Base-by-base conservation (phyloP, 495 filamentous ascomycete species). In the Aspergillus olivimuriae region DNA sequence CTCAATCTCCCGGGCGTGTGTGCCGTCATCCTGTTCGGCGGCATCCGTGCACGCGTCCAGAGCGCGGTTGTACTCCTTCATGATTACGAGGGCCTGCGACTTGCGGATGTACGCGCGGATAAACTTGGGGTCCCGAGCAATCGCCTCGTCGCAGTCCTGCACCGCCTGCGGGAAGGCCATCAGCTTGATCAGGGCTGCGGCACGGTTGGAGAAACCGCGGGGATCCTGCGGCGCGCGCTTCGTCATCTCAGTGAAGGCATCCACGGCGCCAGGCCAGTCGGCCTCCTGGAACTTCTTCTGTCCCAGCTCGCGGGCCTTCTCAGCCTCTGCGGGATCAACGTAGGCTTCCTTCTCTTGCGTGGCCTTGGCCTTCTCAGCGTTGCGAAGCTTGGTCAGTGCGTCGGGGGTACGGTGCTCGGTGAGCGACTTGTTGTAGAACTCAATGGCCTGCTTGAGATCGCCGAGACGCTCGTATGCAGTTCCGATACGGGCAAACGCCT, bases 341-440 rank as follows among this genome's bases (percentile, higher is more conserved):
- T 96, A 97, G 2, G 88, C 75, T 43, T 86, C 68, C 60, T 77
- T 85, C 46, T 92, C 84, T 10, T 72, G 66, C 41, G 81, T 87
- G 43, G 81, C 80, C 73, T 94, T 89, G 52, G 80, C 73, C 68
- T 94, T 94, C 69, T 99, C 92, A 15, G 84, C 89, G n/a, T 84
- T 75, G 28, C 94, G 88, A 16, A 99, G 82, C 70, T 97, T 99
- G 56, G 81, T 78, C 36, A 97, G 79, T 42, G 94, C 81, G 14
- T 99, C 92, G 16, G 94, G 88, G 6, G 90, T 97, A 32, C 92
- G 90, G 74, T 97, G 90, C 71, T 99, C 92, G 4, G 86, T 96
- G 32, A 97, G 79, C 2, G 89, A 89, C 65, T 84, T 89, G 65
- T 95, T 80, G 72, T 94, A 97, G 68, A 82, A 87, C 46, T 89